Base-by-base conservation (phyloP, 306 rosid species). In the Quercus rubra region DNA sequence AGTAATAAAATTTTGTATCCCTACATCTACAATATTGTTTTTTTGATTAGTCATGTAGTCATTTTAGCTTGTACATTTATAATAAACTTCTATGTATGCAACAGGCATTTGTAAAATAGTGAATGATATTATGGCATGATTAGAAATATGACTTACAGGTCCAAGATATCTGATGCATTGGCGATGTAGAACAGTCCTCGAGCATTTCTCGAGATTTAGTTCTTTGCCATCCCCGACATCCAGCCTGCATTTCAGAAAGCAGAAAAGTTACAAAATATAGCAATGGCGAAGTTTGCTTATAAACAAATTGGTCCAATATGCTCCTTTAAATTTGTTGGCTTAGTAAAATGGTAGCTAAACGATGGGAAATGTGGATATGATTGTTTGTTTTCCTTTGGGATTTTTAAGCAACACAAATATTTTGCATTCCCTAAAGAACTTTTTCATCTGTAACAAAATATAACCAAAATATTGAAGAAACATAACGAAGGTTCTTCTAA, bases 141-240 rank as follows among this genome's bases (percentile, higher is more conserved):
- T 3, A 30, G 43, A 23, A 67, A 49, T 46, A 41, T 10, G 2
- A 85, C 97, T 89, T 71, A 95, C 99, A 13, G 96, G 98, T 80
- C 94, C 97, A 68, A 92, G 96, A 87, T 94, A 94, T 66, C 88
- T 78, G 30, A 94, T 94, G 89, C 93, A 90, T 81, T 94, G 98
- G 41, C 91, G 85, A 33, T 90, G 97, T 1, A 94, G 92, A 59
- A 87, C 76, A 17, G 75, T 67, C 61, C 96, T 89, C n/a, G 90
- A 81, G 41, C 92, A 89, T 70, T 92, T 94, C 80, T 89, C 90
- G 15, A 87, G 79, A 68, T 83, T 91, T 80, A 87, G 38, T 87
- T 92, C 97, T 82, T 90, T 94, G 25, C 98, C 97, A 71, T 88
- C 92, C 82, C 98, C 98, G 61, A 91, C 71, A 86, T 94, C 98